phyloP scores from a whole-genome alignment of 352 stramenopile species.

The Blastocystis sp. region DNA sequence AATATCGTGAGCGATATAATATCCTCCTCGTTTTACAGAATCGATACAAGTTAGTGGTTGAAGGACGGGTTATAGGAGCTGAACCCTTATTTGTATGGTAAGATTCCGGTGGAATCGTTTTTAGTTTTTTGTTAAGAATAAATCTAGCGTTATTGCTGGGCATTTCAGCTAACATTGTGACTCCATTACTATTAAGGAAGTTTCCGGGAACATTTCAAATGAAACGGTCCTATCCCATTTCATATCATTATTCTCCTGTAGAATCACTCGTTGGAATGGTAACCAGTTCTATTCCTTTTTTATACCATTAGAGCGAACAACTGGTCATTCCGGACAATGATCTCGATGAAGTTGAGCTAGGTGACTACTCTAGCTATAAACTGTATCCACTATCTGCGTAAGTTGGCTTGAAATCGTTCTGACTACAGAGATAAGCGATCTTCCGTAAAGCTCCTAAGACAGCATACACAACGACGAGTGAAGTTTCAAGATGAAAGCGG shows the following conservation, averaged over 20 bases:
- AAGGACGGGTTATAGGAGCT: background rate
- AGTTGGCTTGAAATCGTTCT: background rate
- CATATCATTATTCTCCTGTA: background rate
- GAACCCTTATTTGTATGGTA: slow-evolving; percentile 44
- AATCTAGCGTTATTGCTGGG: too few species aligned
- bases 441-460: background rate
- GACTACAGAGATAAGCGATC: slow-evolving; percentile 12
- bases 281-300: background rate
- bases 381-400: slow-evolving; percentile 55
- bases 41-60: background rate
- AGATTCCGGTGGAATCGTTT: background rate
- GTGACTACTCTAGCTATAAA: slow-evolving; percentile 43
- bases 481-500: slow-evolving; percentile 40
- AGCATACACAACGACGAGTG: background rate
- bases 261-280: background rate
- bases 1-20: slow-evolving; percentile 31
- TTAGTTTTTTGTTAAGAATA: too few species aligned
- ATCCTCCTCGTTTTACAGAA: slow-evolving; percentile 36
- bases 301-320: background rate
- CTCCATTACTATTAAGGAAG: background rate
- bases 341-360: slow-evolving; percentile 50
- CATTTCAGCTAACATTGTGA: too few species aligned
- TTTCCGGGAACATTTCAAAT: background rate
- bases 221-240: background rate
- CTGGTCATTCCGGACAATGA: background rate